Evolutionary conservation across 2,329 filamentous ascomycete genomes (phyloP).

Genomic region (Talaromyces atroroseus): DNA sequence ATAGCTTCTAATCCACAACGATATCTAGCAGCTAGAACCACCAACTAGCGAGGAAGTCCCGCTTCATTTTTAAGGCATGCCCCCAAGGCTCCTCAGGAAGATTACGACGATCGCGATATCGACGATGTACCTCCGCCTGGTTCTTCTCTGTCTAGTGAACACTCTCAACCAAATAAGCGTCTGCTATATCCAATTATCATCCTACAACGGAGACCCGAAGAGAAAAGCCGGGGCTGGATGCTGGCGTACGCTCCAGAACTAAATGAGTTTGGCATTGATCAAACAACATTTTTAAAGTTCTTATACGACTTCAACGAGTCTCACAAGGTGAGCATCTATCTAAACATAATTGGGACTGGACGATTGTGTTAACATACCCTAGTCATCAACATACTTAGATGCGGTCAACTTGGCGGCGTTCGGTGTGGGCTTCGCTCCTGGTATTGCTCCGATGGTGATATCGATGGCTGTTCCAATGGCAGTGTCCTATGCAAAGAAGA

Average conservation of each 20-base stretch:
- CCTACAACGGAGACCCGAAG: slow-evolving; percentile 33
- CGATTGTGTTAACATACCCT: too few relatives aligned
- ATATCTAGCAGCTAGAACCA: too few relatives aligned
- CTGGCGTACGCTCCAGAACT: slow-evolving; percentile 35
- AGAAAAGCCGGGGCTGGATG: slow-evolving; percentile 33
- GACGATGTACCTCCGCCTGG: too few relatives aligned
- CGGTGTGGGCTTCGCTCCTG: background rate
- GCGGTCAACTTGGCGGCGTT: background rate
- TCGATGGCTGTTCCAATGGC: background rate
- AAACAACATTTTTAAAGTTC: slow-evolving; percentile 33
- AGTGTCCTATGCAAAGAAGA: background rate
- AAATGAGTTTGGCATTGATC: slow-evolving; percentile 28
- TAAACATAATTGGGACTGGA: too few relatives aligned
- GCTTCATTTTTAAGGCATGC: too few relatives aligned
- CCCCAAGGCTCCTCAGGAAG: too few relatives aligned
- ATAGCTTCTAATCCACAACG: too few relatives aligned
- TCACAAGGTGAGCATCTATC: background rate
- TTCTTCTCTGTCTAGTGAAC: too few relatives aligned
- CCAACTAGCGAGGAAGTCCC: too few relatives aligned
- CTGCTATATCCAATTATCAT: slow-evolving; percentile 32
- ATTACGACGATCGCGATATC: too few relatives aligned
- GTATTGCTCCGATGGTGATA: background rate
- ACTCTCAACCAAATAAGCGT: too few relatives aligned
- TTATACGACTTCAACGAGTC: slow-evolving; percentile 31
- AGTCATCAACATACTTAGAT: too few relatives aligned